Conservation (phyloP, 1,139 yeast species). For the Wickerhamomyces sp. region DNA sequence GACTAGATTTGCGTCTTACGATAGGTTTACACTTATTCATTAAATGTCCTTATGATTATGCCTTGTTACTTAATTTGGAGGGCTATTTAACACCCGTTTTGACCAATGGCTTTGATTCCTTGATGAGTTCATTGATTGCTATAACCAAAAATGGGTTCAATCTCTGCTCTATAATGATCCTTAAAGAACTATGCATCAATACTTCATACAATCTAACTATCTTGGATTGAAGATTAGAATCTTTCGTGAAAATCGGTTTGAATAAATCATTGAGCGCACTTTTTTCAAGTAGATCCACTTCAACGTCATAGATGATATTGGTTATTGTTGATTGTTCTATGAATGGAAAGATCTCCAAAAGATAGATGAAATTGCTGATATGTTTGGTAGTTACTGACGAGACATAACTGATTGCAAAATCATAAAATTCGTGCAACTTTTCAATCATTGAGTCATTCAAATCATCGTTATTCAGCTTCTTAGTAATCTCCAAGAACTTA, state of each 20-base stretch:
- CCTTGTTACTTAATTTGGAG: background rate
- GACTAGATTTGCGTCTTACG: background rate
- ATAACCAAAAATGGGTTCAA: conserved; percentile 11
- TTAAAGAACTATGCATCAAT: conserved; percentile 7
- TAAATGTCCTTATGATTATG: background rate
- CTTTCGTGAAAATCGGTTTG: conserved; percentile 12
- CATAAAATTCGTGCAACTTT: conserved; percentile 3
- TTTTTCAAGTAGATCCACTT: conserved; percentile 5
- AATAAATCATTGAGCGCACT: conserved; percentile 12
- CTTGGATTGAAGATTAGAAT: conserved; percentile 6
- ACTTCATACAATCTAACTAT: conserved; percentile 8
- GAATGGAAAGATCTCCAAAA: conserved; percentile 20
- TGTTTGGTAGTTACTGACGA: conserved; percentile 10
- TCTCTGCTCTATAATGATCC: conserved; percentile 14
- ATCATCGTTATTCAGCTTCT: background rate
- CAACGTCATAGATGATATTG: conserved; percentile 16
- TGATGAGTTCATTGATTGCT: conserved; percentile 10
- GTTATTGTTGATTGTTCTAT: background rate
- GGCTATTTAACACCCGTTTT: too few species aligned
- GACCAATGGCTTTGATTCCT: background rate
- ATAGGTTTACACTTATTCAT: too few species aligned
- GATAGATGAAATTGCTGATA: conserved; percentile 15
- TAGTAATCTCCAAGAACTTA: background rate
- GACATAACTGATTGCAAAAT: conserved; percentile 9
- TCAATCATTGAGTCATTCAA: background rate